Evolutionary conservation across 495 filamentous ascomycete genomes (phyloP).

Genomic region (Bathelium albidoporum): DNA sequence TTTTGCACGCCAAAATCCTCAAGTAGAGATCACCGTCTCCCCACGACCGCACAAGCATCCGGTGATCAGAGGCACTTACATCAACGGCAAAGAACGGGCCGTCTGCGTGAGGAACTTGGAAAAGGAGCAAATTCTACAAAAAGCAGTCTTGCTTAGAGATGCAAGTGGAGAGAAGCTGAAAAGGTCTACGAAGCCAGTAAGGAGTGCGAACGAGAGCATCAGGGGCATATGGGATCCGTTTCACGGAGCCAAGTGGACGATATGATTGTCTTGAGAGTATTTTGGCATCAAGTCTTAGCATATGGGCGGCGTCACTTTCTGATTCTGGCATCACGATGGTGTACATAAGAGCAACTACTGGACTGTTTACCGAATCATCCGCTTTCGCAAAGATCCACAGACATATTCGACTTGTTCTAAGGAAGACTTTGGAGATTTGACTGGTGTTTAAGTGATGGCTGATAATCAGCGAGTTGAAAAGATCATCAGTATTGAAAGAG

Average conservation of each 20-base stretch:
- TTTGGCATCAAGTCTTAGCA: background rate
- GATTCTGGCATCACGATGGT: background rate
- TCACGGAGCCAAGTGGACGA: slow-evolving; percentile 45
- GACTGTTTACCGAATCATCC: background rate
- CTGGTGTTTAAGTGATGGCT: too few relatives aligned
- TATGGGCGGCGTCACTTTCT: background rate
- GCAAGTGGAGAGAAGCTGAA: slow-evolving; percentile 80
- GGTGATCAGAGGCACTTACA: slow-evolving; percentile 73
- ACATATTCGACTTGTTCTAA: too few relatives aligned
- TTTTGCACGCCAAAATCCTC: slow-evolving; percentile 74
- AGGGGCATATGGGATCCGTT: slow-evolving; percentile 92
- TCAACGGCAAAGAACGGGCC: slow-evolving; percentile 78
- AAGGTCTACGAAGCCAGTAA: slow-evolving; percentile 69
- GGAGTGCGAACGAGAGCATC: slow-evolving; percentile 80
- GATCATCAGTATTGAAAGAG: background rate
- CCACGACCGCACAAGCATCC: slow-evolving; percentile 82
- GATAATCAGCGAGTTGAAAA: background rate
- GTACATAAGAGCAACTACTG: background rate
- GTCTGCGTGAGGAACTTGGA: slow-evolving; percentile 84
- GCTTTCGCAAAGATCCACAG: too few relatives aligned
- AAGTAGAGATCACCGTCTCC: slow-evolving; percentile 81
- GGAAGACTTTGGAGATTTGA: too few relatives aligned
- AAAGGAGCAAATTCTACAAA: slow-evolving; percentile 66
- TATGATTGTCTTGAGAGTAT: background rate
- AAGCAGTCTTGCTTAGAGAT: slow-evolving; percentile 68